Base-by-base conservation (phyloP, 768 basidiomycete genomes). In the Phallus indusiatus region DNA sequence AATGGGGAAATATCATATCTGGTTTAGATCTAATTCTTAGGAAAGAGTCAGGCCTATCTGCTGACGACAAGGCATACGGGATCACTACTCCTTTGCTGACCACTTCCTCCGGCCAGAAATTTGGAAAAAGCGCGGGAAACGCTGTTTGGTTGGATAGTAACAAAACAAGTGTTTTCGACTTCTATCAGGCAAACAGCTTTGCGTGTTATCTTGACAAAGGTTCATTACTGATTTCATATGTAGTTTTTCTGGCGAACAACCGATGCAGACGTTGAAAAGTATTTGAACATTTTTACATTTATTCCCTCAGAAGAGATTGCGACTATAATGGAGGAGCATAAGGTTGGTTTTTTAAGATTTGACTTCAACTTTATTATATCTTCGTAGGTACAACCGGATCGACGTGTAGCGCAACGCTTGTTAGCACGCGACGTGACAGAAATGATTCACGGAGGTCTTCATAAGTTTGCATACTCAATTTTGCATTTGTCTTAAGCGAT, bases 1-100 rank as follows among this genome's bases (percentile, higher is more conserved):
- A 99, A 70, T 96, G 94, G 90, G 96, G 96, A 16, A 99, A 99
- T 68, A 97, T 99, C 63, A 73, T 95, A 33, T 89, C 91, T 24
- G 96, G 96, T 20, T 76, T 97, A 35, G 93, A 97, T 58, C 81
- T 99, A 59, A 94, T 98, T 66, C 80, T 82, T 56, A 83, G 84
- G 79, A 54, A 59, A 59, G 63, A 68, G 35, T 49, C 56, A 21
- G 28, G 37, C 5, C 60, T 61, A 62, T 55, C 62, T 67, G 62
- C 74, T 66, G 63, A 65, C 6, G 52, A 58, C 16, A 63, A 70
- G 22, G 88, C 82, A 7, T 95, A 80, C 68, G 95, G 93, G 1
- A 70, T 99, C 52, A 97, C 95, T 0, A 94, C 94, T 1, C 95
- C 94, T n/a, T 75, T 99, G 22, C 77, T 99, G 46, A 94, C 93